Base-by-base conservation (phyloP, 345 rosid genomes). In the Brassica carinata region DNA sequence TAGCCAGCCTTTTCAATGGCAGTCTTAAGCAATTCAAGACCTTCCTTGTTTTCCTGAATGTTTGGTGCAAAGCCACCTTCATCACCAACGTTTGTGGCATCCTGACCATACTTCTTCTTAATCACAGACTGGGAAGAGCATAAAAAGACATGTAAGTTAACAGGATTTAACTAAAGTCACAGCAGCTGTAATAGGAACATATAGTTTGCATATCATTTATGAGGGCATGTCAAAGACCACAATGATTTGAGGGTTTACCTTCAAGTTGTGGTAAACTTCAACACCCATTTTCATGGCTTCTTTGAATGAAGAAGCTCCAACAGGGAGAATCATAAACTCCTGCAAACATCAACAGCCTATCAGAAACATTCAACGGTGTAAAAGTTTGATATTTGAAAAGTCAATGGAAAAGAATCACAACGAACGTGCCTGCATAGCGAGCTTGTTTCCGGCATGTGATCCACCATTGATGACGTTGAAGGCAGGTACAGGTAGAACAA, bases 281-380 rank as follows among this genome's bases (percentile, higher is more conserved):
- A 89, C 94, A 69, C 99, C 99, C 97, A 96, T 96, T 88, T 96
- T 94, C 99, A 96, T 96, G 86, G 97, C 97, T 86, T 96, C 98
- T 61, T 85, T 94, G 87, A 94, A 96, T 55, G 94, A 88, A 19
- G 92, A 82, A 64, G 98, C 99, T 51, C 99, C 97, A 15, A 91
- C 86, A 48, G 99, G 99, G 64, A 96, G 97, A 74, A 96, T 96
- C 98, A 96, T 96, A 82, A 96, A 96, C 85, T 96, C 99, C 97
- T 96, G 83, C 53, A 80, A 69, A 64, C 23, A 40, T 7, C 27
- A 61, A 8, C 14, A 31, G 7, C 36, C 17, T 33, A 23, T 30
- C 33, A 83, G 65, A 38, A 71, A 67, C 10, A 30, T 62, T 68
- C 0, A 23, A 48, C 14, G 36, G 38, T 9, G 15, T 5, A 33